Base-by-base conservation (phyloP, 2,329 filamentous ascomycete genomes). In the Pyrenophora tritici-repentis region DNA sequence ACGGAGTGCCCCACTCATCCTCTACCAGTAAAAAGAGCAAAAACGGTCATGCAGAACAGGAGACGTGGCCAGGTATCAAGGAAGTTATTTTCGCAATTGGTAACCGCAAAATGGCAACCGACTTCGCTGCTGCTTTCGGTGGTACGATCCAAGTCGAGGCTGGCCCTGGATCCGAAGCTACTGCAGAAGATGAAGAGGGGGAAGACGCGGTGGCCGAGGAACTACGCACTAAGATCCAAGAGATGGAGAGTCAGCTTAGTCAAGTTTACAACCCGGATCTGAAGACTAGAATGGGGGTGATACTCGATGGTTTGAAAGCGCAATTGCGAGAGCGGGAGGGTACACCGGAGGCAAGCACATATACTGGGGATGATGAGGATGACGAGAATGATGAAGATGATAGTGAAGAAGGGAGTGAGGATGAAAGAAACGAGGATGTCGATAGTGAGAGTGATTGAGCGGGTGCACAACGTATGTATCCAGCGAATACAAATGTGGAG, bases 41-140 rank as follows among this genome's bases (percentile, higher is more conserved):
- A 18, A 36, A 37, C 8, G 7, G 10, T 50, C 18, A 65, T 7
- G 38, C 16, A 48, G 55, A 5, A 4, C 10, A 58, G 39, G 63
- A 78, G 61, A 53, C 47, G 5, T 80, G 81, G 80, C 59, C 71
- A 2, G 65, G 72, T 0, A 63, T 85, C 38, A 73, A 81, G 36
- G 78, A 84, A 7, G 70, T 86, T 3, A 73, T 84, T 0, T 87
- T 87, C 65, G 84, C 84, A 0, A 82, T 86, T 56, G 77, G 78
- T 9, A 79, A 84, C 50, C 56, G 62, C 0, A 75, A 74, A 3
- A 79, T 84, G 75, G 81, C 83, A 0, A 70, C 72, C 10, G 76
- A 78, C 0, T 87, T 87, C 58, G 74, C 75, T 7, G 58, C 61
- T 4, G 77, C 73, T 0, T 85, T 83, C 65, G 79, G 77, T 0